These are phyloP conservation scores for Starmerella tilneyi DNA, from an alignment of 805 yeast species.

Conservation along the genomic window DNA sequence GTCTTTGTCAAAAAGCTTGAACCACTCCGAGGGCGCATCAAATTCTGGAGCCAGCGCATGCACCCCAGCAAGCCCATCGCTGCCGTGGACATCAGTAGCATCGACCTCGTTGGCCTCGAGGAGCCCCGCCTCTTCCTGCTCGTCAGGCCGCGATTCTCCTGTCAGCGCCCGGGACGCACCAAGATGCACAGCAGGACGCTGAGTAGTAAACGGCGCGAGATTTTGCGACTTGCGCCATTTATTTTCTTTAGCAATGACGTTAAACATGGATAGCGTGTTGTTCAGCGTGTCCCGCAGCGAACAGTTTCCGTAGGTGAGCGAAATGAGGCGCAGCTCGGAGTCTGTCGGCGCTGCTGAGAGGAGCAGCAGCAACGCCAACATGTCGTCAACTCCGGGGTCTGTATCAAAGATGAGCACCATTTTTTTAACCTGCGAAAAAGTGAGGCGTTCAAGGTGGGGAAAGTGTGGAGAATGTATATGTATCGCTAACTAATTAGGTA, in stretches of 20 bases:
- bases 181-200: slow-evolving; percentile 31
- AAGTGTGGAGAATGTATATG: too few species aligned
- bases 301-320: slow-evolving; percentile 36
- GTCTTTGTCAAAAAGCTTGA: slow-evolving; percentile 24
- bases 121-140: slow-evolving; percentile 21
- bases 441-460: too few species aligned
- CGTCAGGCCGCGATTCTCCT: slow-evolving; percentile 9
- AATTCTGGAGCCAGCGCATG: slow-evolving; percentile 32
- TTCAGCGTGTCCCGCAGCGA: slow-evolving; percentile 30
- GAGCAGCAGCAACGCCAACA: slow-evolving; percentile 34
- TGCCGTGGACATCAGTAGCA: slow-evolving; percentile 36
- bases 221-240: slow-evolving; percentile 24
- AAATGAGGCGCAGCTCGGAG: slow-evolving; percentile 28
- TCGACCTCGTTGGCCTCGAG: slow-evolving; percentile 19
- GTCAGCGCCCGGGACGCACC: slow-evolving; percentile 27
- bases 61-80: slow-evolving; percentile 36
- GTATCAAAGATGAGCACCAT: slow-evolving; percentile 33
- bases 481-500: too few species aligned
- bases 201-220: slow-evolving; percentile 24
- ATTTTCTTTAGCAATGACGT: slow-evolving; percentile 31
- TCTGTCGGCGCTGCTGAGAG: slow-evolving; percentile 26
- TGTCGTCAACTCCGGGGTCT: slow-evolving; percentile 38
- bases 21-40: slow-evolving; percentile 29
- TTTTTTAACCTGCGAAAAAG: background rate
- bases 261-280: slow-evolving; percentile 32